phyloP scores from a whole-genome alignment of 140 eudicot species.

The Bidens hawaiensis region DNA sequence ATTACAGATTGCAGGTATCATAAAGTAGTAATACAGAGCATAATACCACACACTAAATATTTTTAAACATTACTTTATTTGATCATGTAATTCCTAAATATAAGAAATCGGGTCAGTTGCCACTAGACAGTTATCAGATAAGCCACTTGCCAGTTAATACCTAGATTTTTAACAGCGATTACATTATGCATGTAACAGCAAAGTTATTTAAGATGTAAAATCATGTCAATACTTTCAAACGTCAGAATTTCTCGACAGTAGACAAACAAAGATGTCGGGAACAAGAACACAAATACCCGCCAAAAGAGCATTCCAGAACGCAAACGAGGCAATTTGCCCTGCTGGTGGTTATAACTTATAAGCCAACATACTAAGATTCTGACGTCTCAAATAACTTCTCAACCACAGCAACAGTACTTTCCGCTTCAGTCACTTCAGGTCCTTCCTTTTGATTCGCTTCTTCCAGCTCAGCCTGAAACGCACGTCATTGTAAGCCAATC shows the following conservation, averaged over 20 bases:
- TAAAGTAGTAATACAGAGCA: no score
- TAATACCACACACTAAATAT: no score
- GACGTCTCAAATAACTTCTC: constrained; percentile 54
- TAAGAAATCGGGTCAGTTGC: no score
- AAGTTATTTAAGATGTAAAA: not conserved
- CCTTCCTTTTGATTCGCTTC: constrained; percentile 74
- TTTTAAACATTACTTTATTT: no score
- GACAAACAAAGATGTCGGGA: not conserved
- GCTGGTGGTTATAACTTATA: not conserved
- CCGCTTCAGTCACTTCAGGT: constrained; percentile 76
- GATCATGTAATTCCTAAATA: no score
- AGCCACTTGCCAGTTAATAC: no score
- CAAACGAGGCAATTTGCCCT: not conserved
- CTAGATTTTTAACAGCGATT: no score
- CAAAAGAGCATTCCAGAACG: not conserved
- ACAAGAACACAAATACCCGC: not conserved
- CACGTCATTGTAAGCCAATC: not conserved
- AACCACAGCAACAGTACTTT: constrained; percentile 49
- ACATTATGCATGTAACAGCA: not conserved
- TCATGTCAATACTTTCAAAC: constrained; percentile 10
- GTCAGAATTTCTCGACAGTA: not conserved
- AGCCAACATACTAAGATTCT: constrained; percentile 26
- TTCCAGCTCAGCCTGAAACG: constrained; percentile 66
- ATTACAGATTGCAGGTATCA: no score
- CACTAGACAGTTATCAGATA: no score